Conservation (phyloP, 2,329 filamentous ascomycete species). For the Trichoderma sp. region DNA sequence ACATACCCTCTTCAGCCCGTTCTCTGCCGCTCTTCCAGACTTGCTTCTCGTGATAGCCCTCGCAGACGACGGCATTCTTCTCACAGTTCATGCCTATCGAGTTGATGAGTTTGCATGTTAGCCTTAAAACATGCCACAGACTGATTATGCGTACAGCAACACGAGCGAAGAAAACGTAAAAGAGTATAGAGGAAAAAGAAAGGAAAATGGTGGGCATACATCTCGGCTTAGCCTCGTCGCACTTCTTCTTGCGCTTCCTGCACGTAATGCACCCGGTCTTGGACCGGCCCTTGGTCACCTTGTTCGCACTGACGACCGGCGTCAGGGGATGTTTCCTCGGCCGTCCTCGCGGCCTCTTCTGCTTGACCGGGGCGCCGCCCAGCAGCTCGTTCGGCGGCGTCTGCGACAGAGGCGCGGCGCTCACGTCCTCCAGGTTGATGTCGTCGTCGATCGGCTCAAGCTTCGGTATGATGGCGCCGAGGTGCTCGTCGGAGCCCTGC, state of each 20-base stretch:
- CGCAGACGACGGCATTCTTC: conserved; percentile 90
- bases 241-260: conserved; percentile 71
- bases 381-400: conserved; percentile 31
- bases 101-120: conserved; percentile 30
- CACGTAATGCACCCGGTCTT: conserved; percentile 71
- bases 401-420: conserved; percentile 43
- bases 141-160: neutral
- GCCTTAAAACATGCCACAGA: neutral
- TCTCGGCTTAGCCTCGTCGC: conserved; percentile 67
- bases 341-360: conserved; percentile 72
- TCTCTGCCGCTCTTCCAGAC: conserved; percentile 87
- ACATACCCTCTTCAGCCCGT: conserved; percentile 67
- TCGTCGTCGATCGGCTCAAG: conserved; percentile 60
- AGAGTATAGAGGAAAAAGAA: neutral
- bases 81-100: conserved; percentile 76
- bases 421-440: conserved; percentile 56
- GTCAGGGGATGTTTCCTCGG: conserved; percentile 78
- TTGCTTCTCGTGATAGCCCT: conserved; percentile 84
- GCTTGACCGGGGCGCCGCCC: conserved; percentile 43
- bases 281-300: conserved; percentile 74
- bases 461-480: conserved; percentile 58
- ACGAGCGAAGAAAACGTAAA: neutral
- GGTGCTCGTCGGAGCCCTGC: conserved; percentile 48
- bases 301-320: conserved; percentile 60
- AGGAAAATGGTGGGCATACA: conserved; percentile 47